Conservation (phyloP, 352 stramenopile species). For the Phytophthora idaei region DNA sequence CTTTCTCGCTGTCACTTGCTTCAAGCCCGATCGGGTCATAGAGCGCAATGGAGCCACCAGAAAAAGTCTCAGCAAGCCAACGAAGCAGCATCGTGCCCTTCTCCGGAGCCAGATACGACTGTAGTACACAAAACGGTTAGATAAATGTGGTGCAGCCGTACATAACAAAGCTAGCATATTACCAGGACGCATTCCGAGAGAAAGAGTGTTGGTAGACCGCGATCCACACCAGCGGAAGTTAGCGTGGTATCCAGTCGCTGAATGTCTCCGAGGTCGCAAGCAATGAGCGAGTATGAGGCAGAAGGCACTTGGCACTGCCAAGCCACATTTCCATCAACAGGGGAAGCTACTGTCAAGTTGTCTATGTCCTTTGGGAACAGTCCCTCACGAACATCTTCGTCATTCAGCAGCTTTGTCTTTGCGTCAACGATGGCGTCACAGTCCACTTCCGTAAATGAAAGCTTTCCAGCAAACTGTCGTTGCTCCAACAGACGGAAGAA, state of each 20-base stretch:
- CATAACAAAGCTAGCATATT: slow-evolving; percentile 10
- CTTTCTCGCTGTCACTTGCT: slow-evolving; percentile 7
- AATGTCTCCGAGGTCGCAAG: slow-evolving; percentile 66
- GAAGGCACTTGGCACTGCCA: slow-evolving; percentile 34
- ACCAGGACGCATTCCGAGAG: slow-evolving; percentile 79
- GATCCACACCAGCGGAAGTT: slow-evolving; percentile 35
- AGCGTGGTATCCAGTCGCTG: slow-evolving; percentile 37
- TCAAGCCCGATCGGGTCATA: slow-evolving; percentile 70
- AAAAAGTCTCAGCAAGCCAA: slow-evolving; percentile 49
- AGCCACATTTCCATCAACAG: slow-evolving; percentile 12
- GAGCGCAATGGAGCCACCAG: slow-evolving; percentile 46
- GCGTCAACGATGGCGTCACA: slow-evolving; percentile 55
- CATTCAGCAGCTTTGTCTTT: slow-evolving; percentile 53
- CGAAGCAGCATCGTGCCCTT: slow-evolving; percentile 54
- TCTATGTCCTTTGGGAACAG: slow-evolving; percentile 37
- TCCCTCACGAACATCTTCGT: slow-evolving; percentile 21
- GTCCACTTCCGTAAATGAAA: slow-evolving; percentile 67
- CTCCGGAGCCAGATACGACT: slow-evolving; percentile 72
- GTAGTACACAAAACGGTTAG: slow-evolving; percentile 3
- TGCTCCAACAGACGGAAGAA: slow-evolving; percentile 66
- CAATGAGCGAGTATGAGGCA: slow-evolving; percentile 51
- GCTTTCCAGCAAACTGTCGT: slow-evolving; percentile 17
- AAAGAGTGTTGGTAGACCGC: slow-evolving; percentile 54
- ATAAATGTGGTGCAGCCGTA: neutral
- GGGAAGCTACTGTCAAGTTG: slow-evolving; percentile 10